Evolutionary conservation across 2,329 filamentous ascomycete genomes (phyloP).

Genomic region (Orbilia quercus): DNA sequence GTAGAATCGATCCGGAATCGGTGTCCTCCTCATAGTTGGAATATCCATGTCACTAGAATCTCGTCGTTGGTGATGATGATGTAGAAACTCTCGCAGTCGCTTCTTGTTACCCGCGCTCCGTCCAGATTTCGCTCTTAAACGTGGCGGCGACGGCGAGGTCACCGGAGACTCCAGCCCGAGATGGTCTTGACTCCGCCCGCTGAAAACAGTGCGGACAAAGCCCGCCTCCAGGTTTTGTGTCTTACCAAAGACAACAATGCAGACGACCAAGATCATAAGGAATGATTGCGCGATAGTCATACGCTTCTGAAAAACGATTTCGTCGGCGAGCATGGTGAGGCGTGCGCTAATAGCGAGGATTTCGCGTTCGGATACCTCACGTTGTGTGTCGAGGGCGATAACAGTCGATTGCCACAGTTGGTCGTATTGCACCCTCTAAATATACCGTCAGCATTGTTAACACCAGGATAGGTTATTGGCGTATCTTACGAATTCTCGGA

Average conservation of each 20-base stretch:
- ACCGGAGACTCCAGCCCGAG: slow-evolving; percentile 56
- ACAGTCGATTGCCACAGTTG: slow-evolving; percentile 97
- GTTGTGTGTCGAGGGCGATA: slow-evolving; percentile 87
- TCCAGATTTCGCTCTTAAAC: slow-evolving; percentile 15
- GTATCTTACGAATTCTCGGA: slow-evolving; percentile 73
- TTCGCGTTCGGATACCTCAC: slow-evolving; percentile 83
- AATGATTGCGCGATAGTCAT: slow-evolving; percentile 94
- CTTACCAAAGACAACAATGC: slow-evolving; percentile 79
- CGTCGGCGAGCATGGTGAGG: slow-evolving; percentile 90
- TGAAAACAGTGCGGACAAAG: slow-evolving; percentile 55
- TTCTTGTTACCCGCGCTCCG: slow-evolving; percentile 17
- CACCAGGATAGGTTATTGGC: slow-evolving; percentile 4
- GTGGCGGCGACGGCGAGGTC: slow-evolving; percentile 48
- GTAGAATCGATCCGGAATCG: slow-evolving; percentile 41
- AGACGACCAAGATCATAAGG: slow-evolving; percentile 84
- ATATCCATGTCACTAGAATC: slow-evolving; percentile 52
- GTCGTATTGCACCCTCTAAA: slow-evolving; percentile 81
- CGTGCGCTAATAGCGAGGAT: slow-evolving; percentile 82
- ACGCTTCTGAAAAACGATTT: slow-evolving; percentile 85
- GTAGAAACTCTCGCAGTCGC: slow-evolving; percentile 34
- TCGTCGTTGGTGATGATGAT: slow-evolving; percentile 36
- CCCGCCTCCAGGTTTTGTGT: slow-evolving; percentile 60
- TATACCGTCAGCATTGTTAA: slow-evolving; percentile 38
- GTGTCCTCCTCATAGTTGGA: slow-evolving; percentile 21
- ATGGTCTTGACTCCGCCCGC: slow-evolving; percentile 46